Base-by-base conservation (phyloP, 2,329 filamentous ascomycete genomes). In the Exophiala viscosa region DNA sequence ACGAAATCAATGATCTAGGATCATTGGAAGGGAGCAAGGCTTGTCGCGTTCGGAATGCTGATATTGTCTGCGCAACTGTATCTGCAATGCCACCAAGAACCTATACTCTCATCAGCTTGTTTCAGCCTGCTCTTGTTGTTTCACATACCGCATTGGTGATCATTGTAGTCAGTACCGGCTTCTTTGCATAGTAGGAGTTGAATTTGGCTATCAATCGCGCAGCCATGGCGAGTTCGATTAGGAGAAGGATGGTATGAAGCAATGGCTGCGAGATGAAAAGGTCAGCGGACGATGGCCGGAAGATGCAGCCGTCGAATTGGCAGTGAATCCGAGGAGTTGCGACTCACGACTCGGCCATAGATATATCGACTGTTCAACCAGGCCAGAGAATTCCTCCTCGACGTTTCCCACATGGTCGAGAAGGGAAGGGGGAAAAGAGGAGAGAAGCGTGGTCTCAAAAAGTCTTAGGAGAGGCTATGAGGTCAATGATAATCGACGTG, bases 131-230 rank as follows among this genome's bases (percentile, higher is more conserved):
- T 31, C 14, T n/a, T 46, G 15, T 32, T 48, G 42, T 28, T 46
- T 34, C 50, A 58, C 81, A 67, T 82, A 87, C 86, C 62, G 93
- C 88, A 75, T 99, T 99, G 69, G 92, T 96, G 67, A 96, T 89
- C 92, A 99, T 99, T 73, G 95, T 99, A 58, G 93, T 99, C 65
- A 99, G 82, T 38, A 99, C 88, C 66, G 92, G 93, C 67, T 88
- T 87, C 67, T 90, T 85, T 62, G 89, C 86, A 81, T 97, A 99
- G 76, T 95, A 96, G 62, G 84, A 81, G 73, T 96, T 96, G 79
- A 95, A 99, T 68, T 90, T 88, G 64, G 88, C 82, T 41, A 86
- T 85, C 50, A 99, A 76, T 60, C 93, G 81, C 61, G 86, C 88
- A 58, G 92, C 82, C 70, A 95, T 84, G 53, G 84, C 84, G 84